Percentiles rank a stretch among this genome's conserved stretches.
phyloP scores from a whole-genome alignment of 441 rosid genomes.

The Croton laevigatus region DNA sequence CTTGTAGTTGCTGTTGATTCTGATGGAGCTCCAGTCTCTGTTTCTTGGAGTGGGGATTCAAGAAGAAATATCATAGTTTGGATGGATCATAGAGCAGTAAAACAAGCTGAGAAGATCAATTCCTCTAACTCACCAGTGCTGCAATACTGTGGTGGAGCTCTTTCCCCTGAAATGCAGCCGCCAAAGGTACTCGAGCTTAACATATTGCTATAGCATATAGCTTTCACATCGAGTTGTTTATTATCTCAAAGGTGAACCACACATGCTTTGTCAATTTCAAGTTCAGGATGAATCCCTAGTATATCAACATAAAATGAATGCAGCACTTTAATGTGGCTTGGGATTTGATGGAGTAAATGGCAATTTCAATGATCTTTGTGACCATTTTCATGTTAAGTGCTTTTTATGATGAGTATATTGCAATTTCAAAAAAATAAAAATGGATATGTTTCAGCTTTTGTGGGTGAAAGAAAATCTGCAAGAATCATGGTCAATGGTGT shows the following conservation, averaged over 20 bases:
- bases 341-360: neutral
- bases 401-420: neutral
- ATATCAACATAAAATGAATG: neutral
- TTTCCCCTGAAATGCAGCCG: constrained; percentile 94
- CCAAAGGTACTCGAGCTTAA: constrained; percentile 43
- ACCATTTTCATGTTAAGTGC: no score
- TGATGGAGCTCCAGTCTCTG: constrained; percentile 88
- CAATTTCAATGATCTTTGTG: no score
- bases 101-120: constrained; percentile 88
- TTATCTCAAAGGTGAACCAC: no score
- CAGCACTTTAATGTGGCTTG: neutral
- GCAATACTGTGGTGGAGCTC: constrained; percentile 89
- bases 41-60: constrained; percentile 94
- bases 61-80: constrained; percentile 87
- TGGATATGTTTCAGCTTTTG: constrained; percentile 57
- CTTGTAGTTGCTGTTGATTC: constrained; percentile 86
- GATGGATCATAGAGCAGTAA: constrained; percentile 99
- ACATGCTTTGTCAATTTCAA: neutral
- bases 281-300: neutral
- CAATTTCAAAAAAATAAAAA: constrained; percentile 5
- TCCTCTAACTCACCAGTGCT: constrained; percentile 66
- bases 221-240: no score
- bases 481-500: constrained; percentile 93
- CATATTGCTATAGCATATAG: neutral
- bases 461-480: constrained; percentile 95